Percentiles rank a stretch among this genome's conserved stretches.
Evolutionary conservation across 257 asterid species (phyloP).

Genomic region (Solanum chilense): DNA sequence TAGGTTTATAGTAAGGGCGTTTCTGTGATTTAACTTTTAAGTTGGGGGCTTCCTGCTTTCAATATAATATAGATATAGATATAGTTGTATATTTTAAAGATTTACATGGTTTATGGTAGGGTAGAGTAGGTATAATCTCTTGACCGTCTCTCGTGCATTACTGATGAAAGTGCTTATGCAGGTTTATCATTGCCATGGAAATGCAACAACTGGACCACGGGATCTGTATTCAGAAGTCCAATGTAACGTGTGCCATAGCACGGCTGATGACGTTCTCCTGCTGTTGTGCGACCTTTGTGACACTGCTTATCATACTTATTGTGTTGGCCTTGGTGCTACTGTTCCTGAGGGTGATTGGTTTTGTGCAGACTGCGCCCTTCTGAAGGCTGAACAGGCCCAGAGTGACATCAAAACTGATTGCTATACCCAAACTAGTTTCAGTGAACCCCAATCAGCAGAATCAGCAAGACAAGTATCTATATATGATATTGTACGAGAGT

Average conservation of each 20-base stretch:
- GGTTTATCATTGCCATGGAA: conserved; percentile 41
- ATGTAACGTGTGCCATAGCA: conserved; percentile 41
- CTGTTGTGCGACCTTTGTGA: conserved; percentile 78
- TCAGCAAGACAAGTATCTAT: conserved; percentile 16
- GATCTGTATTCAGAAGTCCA: conserved; percentile 35
- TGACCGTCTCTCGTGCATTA: background rate
- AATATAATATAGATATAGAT: background rate
- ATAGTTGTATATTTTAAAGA: background rate
- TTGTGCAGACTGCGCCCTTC: conserved; percentile 56
- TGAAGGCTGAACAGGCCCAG: conserved; percentile 42
- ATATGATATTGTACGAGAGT: conserved; percentile 31
- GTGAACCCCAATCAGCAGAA: background rate
- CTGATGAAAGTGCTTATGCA: conserved; percentile 12
- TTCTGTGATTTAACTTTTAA: background rate
- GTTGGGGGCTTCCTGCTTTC: background rate
- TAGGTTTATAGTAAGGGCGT: background rate
- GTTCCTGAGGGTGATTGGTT: conserved; percentile 87
- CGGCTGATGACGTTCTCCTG: conserved; percentile 38
- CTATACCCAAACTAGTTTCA: conserved; percentile 4
- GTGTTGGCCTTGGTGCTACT: conserved; percentile 54
- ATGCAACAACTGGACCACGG: conserved; percentile 32
- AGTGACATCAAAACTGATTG: conserved; percentile 18
- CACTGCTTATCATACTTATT: conserved; percentile 55
- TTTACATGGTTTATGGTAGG: background rate
- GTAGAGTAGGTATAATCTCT: background rate